Evolutionary conservation across 148 eudicot species (phyloP).

Genomic region (Bassia scoparia): DNA sequence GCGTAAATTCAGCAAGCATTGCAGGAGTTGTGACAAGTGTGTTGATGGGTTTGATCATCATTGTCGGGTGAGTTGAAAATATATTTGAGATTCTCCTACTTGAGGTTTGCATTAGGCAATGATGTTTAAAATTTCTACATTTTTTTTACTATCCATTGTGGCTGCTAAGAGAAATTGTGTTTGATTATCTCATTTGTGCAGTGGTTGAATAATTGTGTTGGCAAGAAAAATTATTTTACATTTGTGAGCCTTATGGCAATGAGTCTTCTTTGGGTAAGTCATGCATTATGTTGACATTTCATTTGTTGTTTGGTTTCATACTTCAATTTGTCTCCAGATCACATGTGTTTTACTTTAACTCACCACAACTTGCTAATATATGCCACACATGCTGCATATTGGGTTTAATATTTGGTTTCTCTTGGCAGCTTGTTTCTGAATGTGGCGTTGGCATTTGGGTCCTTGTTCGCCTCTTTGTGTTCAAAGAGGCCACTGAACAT

Average conservation of each 20-base stretch:
- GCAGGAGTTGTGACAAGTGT: slow-evolving; percentile 95
- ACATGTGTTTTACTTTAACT: background rate
- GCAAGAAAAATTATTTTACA: slow-evolving; percentile 76
- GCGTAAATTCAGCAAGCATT: slow-evolving; percentile 86
- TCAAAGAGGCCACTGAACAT: slow-evolving; percentile 47
- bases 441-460: slow-evolving; percentile 78
- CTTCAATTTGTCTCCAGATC: background rate
- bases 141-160: background rate
- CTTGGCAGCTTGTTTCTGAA: slow-evolving; percentile 67
- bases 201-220: slow-evolving; percentile 98
- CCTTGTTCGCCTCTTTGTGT: slow-evolving; percentile 76
- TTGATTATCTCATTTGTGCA: slow-evolving; percentile 39
- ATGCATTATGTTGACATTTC: slow-evolving; percentile 12
- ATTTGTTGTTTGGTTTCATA: background rate
- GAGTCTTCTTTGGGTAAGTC: slow-evolving; percentile 83
- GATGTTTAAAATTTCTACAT: background rate
- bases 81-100: background rate
- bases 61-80: slow-evolving; percentile 67
- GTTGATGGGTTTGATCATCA: slow-evolving; percentile 99
- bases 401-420: no score
- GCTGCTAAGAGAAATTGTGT: background rate
- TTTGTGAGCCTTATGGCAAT: slow-evolving; percentile 84
- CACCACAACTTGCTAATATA: background rate
- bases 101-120: no score
- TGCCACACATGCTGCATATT: background rate